A percentile compares a stretch with the other conserved stretches of the same genome.
phyloP scores from a whole-genome alignment of 345 rosid genomes.

The Capsella bursapastoris region DNA sequence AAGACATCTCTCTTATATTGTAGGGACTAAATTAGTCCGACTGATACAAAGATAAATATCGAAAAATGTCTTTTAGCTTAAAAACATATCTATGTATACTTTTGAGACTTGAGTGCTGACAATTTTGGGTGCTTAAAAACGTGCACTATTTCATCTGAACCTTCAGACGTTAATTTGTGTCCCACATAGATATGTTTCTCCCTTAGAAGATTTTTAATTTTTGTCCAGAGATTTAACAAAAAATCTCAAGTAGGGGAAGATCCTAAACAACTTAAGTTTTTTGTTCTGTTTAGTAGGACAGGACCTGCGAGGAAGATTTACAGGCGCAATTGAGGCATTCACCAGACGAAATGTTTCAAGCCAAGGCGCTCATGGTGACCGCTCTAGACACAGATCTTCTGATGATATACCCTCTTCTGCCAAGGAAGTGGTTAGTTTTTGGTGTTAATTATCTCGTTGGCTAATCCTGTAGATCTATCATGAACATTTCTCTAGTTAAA shows the following conservation, averaged over 20 bases:
- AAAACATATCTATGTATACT: neutral
- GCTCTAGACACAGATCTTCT: slow-evolving; percentile 53
- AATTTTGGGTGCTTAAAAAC: neutral
- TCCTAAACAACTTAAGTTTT: neutral
- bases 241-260: neutral
- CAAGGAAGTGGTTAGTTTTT: slow-evolving; percentile 58
- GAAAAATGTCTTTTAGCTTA: neutral
- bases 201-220: slow-evolving; percentile 4
- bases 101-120: neutral
- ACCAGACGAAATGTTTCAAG: slow-evolving; percentile 65
- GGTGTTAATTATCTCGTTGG: slow-evolving; percentile 10
- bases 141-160: neutral
- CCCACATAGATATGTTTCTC: slow-evolving; percentile 8
- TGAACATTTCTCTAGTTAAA: neutral
- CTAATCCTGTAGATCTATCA: slow-evolving; percentile 5
- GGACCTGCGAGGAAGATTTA: slow-evolving; percentile 75
- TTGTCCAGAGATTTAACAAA: neutral
- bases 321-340: slow-evolving; percentile 88
- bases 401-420: slow-evolving; percentile 57
- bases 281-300: slow-evolving; percentile 61
- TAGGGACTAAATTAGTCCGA: neutral
- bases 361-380: slow-evolving; percentile 52
- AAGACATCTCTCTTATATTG: neutral
- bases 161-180: neutral
- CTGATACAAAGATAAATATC: slow-evolving; percentile 1